Evolutionary conservation across 2,329 filamentous ascomycete species (phyloP), one percentile per base, ranked within the genome.

Genomic region (Lachnellula occidentalis): DNA sequence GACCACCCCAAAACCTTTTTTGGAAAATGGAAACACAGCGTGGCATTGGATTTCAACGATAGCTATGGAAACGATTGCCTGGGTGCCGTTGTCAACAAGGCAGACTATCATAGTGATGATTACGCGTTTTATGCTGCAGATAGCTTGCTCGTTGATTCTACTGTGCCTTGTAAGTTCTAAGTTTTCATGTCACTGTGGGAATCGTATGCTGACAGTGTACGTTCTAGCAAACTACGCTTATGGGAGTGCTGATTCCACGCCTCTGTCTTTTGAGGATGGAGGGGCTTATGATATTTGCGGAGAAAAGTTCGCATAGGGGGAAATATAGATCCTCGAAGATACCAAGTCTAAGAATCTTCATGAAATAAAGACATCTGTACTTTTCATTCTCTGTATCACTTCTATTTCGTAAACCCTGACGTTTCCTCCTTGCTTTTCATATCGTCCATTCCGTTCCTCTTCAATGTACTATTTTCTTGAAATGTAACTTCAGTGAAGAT

Each of bases 21-120:
- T 42, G 58, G 58, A 31, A 60, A 60, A 19, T 60, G 58, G 58
- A 60, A 60, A 41, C 58, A 60, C 22, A 52, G 55, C 34, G 58
- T 60, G 1, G 54, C 49, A 2, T 19, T 60, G 2, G 46, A 56
- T 3, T 60, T 55, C 47, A 56, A 58, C 19, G 58, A 60, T 21
- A 24, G 51, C 8, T 60, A 45, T 41, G 58, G 41, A 11, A 60
- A 60, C 48, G 58, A 60, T 47, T 60, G 58, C 34, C 17, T 58
- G 0, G 53, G 50, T 11, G 58, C 58, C 3, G 46, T 60, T 15
- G 31, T 56, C 14, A 51, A 60, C 2, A 58, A 58, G 46, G 48
- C 42, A 8, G 58, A 60, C 45, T 60, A 60, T 31, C 58, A 60
- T 45, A 60, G 58, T 34, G 55, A 60, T 50, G 58, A 60, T 47